Base-by-base conservation (phyloP, 1,284 basidiomycete genomes). In the Wolfiporia cocos region DNA sequence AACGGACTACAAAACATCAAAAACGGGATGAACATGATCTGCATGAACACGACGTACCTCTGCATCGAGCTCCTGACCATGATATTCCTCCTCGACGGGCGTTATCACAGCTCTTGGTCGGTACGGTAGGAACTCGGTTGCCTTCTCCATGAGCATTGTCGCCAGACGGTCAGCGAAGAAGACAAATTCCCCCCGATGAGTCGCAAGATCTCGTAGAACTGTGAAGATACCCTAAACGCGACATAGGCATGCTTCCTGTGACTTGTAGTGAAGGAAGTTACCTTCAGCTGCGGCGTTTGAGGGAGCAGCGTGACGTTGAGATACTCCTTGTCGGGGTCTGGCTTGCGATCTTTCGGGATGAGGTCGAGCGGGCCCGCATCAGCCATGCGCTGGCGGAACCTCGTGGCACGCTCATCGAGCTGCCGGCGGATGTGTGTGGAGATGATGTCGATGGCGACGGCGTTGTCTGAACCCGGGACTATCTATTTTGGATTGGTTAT, bases 381-480 rank as follows among this genome's bases (percentile, higher is more conserved):
- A 18, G 80, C 82, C 54, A 94, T 76, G 53, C 81, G 76, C 48
- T 77, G 73, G n/a, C 92, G 70, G 58, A 95, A 84, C 35, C 75
- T 71, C 21, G 80, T 75, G 2, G 83, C 75, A 3, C 92, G 79
- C 40, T 89, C 82, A 41, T 83, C 77, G 19, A 98, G 74, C 62
- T 97, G 86, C 34, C 84, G 77, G 38, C 84, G 79, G 48, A 98
- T 81, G 59, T 98, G 95, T 1, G 91, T 92, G 18, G 87, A 83
- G 43, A 99, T 92, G 17, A 99, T 73, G 42, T 96, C 92, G 46
- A 97, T 93, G 3, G 95, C 93, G n/a, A 89, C 84, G 14, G 76
- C 63, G 56, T 96, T 96, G 51, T 91, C 80, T 5, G 76, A 77
- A 2, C 92, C 92, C 0, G 92, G 92, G 7, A 96, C 92, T 49